A percentile compares a stretch with the other conserved stretches of the same genome.
Evolutionary conservation across 495 filamentous ascomycete genomes (phyloP).

Genomic region (Barbatosphaeria neglecta): DNA sequence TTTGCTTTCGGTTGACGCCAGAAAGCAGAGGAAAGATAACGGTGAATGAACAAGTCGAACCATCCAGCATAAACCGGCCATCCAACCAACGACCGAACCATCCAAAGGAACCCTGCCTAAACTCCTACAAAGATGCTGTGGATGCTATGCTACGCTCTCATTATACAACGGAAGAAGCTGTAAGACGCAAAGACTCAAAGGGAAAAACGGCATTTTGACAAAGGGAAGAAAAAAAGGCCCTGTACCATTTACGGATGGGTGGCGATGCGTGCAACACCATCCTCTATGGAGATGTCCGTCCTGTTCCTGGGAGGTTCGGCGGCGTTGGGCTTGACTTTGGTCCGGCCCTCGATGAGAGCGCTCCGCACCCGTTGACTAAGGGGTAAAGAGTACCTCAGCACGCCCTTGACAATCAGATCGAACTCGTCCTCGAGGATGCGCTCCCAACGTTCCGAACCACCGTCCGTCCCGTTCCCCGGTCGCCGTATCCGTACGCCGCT

Average conservation of each 20-base stretch:
- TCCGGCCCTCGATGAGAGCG: conserved; percentile 37
- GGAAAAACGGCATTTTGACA: no score
- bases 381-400: conserved; percentile 80
- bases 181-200: background rate
- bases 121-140: background rate
- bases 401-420: conserved; percentile 78
- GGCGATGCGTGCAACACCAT: background rate
- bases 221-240: background rate
- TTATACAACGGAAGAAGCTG: background rate
- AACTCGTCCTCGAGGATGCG: conserved; percentile 82
- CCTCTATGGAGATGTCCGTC: conserved; percentile 5
- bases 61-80: no score
- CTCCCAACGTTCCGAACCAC: conserved; percentile 86
- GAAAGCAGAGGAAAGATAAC: no score
- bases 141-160: background rate
- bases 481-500: conserved; percentile 71
- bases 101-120: background rate
- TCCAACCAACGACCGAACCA: no score
- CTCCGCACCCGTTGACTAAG: conserved; percentile 57
- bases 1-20: no score
- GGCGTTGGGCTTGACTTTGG: conserved; percentile 36
- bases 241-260: background rate
- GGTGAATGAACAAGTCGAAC: no score
- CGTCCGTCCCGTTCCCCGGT: conserved; percentile 81
- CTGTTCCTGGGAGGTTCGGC: conserved; percentile 31